phyloP scores from a whole-genome alignment of 768 basidiomycete species.

The Lentinula guzmanii region DNA sequence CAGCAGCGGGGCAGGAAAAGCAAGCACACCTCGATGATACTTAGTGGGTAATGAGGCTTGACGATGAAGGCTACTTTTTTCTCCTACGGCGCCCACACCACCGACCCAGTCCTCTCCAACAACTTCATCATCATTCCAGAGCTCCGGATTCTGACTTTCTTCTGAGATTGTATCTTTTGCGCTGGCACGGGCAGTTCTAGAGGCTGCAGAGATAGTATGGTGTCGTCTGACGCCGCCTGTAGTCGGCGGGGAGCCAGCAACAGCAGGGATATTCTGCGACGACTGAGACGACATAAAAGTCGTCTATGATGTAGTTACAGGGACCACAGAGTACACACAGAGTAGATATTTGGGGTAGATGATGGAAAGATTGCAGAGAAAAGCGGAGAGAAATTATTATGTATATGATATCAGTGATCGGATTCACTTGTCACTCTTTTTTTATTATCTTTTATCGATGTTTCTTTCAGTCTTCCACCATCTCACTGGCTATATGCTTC shows the following conservation, averaged over 20 bases:
- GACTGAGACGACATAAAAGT: slow-evolving; percentile 8
- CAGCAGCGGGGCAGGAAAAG: slow-evolving; percentile 1
- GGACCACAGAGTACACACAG: background rate
- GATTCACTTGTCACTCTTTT: background rate
- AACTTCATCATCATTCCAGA: slow-evolving; percentile 70
- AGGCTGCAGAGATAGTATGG: slow-evolving; percentile 77
- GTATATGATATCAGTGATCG: background rate
- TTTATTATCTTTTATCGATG: background rate
- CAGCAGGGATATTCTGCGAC: background rate
- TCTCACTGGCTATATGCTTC: no score
- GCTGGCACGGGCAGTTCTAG: slow-evolving; percentile 53
- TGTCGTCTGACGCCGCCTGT: slow-evolving; percentile 62
- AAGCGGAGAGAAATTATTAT: background rate
- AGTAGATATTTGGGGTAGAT: background rate
- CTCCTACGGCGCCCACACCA: slow-evolving; percentile 76
- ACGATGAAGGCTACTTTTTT: slow-evolving; percentile 73
- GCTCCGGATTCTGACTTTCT: slow-evolving; percentile 51
- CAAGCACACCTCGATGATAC: slow-evolving; percentile 63
- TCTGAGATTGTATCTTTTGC: slow-evolving; percentile 66
- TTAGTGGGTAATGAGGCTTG: slow-evolving; percentile 78
- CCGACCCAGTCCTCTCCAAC: slow-evolving; percentile 81
- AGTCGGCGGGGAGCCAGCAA: background rate
- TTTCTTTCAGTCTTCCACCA: background rate
- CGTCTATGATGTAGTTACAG: background rate
- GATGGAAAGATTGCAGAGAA: background rate